Evolutionary conservation across 768 basidiomycete genomes (phyloP), one percentile per base, ranked within the genome.

Genomic region (Auricularia sp.): DNA sequence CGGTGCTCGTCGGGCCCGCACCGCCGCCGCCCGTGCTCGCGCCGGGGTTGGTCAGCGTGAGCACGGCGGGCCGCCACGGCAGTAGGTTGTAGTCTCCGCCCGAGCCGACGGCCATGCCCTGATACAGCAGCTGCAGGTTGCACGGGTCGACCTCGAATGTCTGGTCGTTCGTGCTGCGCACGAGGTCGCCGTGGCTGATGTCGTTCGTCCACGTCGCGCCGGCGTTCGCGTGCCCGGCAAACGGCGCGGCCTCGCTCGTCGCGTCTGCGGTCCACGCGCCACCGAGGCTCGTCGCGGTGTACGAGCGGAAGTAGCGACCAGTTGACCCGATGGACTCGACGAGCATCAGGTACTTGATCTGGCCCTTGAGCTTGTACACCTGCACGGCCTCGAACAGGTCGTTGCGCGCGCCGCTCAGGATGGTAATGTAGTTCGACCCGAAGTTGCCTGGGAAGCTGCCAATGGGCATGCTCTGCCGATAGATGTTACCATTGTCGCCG

Each of bases 11-110:
- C n/a, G 54, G 29, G 14, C 54, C 54, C 21, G 54, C 23, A 21
- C n/a, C 23, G 43, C 43, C 18, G 18, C 43, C 18, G 18, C 43
- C 43, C n/a, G 54, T 56, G 54, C n/a, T 56, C 29, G 54, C 54
- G 21, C 54, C 54, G 18, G 43, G 43, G 23, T 62, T 67, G 29
- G 68, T 68, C 63, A 72, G 73, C 6, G 75, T 66, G 47, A 76
- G 70, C 8, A 69, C 71, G 3, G 67, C 70, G 16, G 60, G 65
- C 43, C 35, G 61, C 18, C 35, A 53, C n/a, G n/a, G 54, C n/a
- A 54, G n/a, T 35, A 21, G 33, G 36, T 36, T 23, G 53, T 43
- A 59, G 61, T 29, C 11, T 10, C 59, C 18, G 36, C 36, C 36
- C 36, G 36, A 11, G 61, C 16, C 12, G 58, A 23, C 5, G 39